These are phyloP conservation scores for Setaria viridis DNA, from an alignment of 202 grass and related monocot species.

Conservation along the genomic window DNA sequence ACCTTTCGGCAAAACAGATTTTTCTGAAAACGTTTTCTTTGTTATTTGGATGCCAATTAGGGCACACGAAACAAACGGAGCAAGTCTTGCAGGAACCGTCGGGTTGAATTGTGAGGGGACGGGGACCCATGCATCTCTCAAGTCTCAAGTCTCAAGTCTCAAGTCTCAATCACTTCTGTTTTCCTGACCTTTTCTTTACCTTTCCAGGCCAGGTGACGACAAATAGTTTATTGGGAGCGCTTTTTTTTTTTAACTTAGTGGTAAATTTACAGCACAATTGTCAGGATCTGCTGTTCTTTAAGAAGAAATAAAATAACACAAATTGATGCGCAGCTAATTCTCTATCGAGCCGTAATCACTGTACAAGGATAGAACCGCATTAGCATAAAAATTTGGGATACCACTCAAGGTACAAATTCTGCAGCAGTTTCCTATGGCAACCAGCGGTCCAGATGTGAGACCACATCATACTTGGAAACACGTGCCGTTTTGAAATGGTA, in stretches of 20 bases:
- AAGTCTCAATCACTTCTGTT: not conserved
- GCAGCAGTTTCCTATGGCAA: not conserved
- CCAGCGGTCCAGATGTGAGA: not conserved
- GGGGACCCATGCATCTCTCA: not conserved
- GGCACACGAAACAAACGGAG: conserved; percentile 1
- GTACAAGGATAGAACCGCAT: too few relatives aligned
- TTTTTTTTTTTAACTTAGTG: not conserved
- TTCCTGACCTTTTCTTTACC: not conserved
- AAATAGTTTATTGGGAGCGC: not conserved
- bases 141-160: too few relatives aligned
- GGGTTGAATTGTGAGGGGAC: not conserved
- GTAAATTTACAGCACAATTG: not conserved
- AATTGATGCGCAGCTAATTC: not conserved
- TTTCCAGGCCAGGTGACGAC: not conserved
- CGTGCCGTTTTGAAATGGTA: not conserved
- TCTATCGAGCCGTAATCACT: not conserved
- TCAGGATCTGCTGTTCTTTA: not conserved
- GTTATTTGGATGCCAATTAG: not conserved
- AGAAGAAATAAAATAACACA: not conserved
- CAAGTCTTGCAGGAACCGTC: not conserved
- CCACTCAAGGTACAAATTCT: not conserved
- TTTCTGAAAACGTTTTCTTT: not conserved
- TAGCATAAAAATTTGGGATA: too few relatives aligned
- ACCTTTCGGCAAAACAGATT: conserved; percentile 42
- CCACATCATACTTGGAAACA: not conserved